Base-by-base conservation (phyloP, 495 filamentous ascomycete species). In the Letharia columbiana region DNA sequence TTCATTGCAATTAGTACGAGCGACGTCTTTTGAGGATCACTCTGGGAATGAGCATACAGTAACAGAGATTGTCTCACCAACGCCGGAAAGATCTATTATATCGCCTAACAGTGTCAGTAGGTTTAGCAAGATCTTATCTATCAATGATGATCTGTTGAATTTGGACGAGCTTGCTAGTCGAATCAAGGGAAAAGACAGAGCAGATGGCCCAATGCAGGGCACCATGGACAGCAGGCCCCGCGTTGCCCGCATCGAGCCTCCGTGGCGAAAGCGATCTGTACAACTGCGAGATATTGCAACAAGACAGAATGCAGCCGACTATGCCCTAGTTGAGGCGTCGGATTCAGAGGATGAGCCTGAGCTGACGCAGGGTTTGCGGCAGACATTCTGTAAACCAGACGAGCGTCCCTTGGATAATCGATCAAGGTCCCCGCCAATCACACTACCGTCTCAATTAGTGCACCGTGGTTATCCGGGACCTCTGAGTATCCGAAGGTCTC, bases 41-140 rank as follows among this genome's bases (percentile, higher is more conserved):
- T 62, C 64, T 1, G 37, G 58, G 42, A 50, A 67, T 11, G 67
- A 72, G 9, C 57, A 49, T 56, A 58, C 62, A n/a, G 44, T 39
- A 35, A 58, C 62, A 17, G 61, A 67, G 33, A 73, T 74, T 28
- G 47, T 68, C 45, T 67, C 71, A 33, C 72, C 72, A 39, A 69
- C 67, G 6, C 72, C 72, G 17, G 71, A 73, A 59, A 57, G 72
- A 57, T 69, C 71, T 15, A 63, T 73, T 20, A 65, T 57, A 42
- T 71, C 72, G 39, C 69, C 62, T 17, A 66, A 39, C 35, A 67
- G n/a, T 58, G 64, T 62, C 15, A 59, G 66, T 52, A 65, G 71
- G 28, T 74, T 73, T 60, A 73, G 72, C 62, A 67, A 65, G n/a
- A 73, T 74, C 33, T 54, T 74, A 13, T 64, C 60, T 33, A 60